These are phyloP conservation scores for Parietaria judaica DNA, from an alignment of 306 rosid species.

Conservation along the genomic window DNA sequence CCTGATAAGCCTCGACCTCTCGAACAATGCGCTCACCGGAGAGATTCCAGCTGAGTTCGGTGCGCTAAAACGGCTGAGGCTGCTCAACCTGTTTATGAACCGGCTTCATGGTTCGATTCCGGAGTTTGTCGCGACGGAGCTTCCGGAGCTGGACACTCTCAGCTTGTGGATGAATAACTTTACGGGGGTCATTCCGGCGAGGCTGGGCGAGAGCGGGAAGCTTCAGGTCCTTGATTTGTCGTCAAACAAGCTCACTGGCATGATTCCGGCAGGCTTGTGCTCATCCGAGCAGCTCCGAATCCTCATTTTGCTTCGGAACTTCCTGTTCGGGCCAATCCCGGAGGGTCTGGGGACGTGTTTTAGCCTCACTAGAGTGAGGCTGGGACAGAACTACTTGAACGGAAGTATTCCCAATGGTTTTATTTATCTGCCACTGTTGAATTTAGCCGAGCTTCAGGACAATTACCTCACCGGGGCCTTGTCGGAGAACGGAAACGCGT, in stretches of 20 bases:
- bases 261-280: constrained; percentile 59
- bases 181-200: constrained; percentile 67
- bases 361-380: constrained; percentile 60
- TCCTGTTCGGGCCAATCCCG: constrained; percentile 78
- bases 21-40: constrained; percentile 66
- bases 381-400: constrained; percentile 68
- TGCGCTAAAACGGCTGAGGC: constrained; percentile 51
- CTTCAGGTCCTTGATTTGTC: constrained; percentile 75
- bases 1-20: constrained; percentile 55
- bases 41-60: constrained; percentile 73
- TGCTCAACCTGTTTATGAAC: constrained; percentile 74
- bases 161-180: constrained; percentile 83
- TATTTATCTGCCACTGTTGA: constrained; percentile 63
- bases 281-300: constrained; percentile 50
- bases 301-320: constrained; percentile 63
- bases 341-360: constrained; percentile 54
- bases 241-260: constrained; percentile 78
- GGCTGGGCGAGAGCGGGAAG: constrained; percentile 62
- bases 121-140: constrained; percentile 46
- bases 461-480: constrained; percentile 66
- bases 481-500: constrained; percentile 46
- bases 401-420: constrained; percentile 79
- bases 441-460: constrained; percentile 57
- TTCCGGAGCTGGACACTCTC: constrained; percentile 52
- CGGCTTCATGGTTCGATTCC: constrained; percentile 79